Evolutionary conservation across 495 filamentous ascomycete species (phyloP).

Genomic region (Chaetomium tenue): DNA sequence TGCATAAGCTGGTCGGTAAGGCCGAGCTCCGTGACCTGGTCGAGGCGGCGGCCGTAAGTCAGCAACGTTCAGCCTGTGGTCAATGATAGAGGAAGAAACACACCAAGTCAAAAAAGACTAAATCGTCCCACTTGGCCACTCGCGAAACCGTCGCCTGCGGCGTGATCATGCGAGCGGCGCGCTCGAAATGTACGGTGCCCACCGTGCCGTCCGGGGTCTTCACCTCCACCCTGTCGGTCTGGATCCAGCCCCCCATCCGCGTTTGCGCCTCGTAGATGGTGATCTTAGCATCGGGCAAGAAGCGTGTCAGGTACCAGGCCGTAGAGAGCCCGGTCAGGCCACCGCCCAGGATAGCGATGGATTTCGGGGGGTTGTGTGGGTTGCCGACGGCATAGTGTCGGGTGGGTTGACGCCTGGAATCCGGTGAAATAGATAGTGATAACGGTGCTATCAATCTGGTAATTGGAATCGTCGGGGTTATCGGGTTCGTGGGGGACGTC

Average conservation of each 20-base stretch:
- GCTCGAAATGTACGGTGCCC: slow-evolving; percentile 70
- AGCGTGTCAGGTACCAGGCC: slow-evolving; percentile 68
- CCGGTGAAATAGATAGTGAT: background rate
- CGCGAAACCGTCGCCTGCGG: slow-evolving; percentile 32
- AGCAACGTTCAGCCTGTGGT: background rate
- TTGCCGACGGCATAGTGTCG: slow-evolving; percentile 13
- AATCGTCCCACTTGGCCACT: slow-evolving; percentile 38
- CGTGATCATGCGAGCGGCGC: slow-evolving; percentile 78
- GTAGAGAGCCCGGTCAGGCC: slow-evolving; percentile 87
- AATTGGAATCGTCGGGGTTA: background rate
- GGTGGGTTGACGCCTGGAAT: background rate
- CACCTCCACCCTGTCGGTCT: slow-evolving; percentile 63
- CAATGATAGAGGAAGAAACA: slow-evolving; percentile 17
- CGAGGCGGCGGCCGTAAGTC: slow-evolving; percentile 9
- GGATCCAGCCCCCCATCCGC: slow-evolving; percentile 80
- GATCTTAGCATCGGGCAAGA: slow-evolving; percentile 56
- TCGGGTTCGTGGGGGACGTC: background rate
- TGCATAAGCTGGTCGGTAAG: slow-evolving; percentile 59
- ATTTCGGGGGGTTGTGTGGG: background rate
- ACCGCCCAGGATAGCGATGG: slow-evolving; percentile 76
- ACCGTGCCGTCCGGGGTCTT: slow-evolving; percentile 41
- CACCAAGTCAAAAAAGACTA: slow-evolving; percentile 48
- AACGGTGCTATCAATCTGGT: background rate
- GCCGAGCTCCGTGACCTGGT: slow-evolving; percentile 61
- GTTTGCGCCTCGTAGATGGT: slow-evolving; percentile 73